Evolutionary conservation across 164 flowering plant species (phyloP).

Genomic region (Platanus orientalis): DNA sequence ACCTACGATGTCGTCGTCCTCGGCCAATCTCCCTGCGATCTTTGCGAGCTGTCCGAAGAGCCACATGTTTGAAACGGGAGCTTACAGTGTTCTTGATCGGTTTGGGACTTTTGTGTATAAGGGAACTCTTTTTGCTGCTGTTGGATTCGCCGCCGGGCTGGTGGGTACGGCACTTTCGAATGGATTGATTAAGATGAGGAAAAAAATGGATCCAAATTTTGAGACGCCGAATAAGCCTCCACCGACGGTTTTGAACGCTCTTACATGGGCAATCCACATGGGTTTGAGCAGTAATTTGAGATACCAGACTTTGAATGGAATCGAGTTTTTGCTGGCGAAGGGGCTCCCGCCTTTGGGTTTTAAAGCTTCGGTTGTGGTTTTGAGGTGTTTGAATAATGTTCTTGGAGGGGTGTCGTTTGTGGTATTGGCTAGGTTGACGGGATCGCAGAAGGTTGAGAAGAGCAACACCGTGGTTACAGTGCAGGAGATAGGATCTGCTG

Average conservation of each 20-base stretch:
- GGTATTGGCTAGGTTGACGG: no score
- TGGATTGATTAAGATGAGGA: slow-evolving; percentile 70
- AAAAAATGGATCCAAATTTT: slow-evolving; percentile 88
- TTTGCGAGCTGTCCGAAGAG: slow-evolving; percentile 72
- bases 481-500: no score
- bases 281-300: slow-evolving; percentile 66
- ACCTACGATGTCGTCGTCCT: slow-evolving; percentile 42
- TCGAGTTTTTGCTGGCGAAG: background rate
- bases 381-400: no score
- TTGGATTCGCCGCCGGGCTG: no score
- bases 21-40: slow-evolving; percentile 40
- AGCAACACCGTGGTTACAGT: no score
- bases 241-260: no score
- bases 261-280: slow-evolving; percentile 91
- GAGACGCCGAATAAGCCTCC: no score
- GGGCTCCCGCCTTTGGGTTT: background rate
- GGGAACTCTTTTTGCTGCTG: slow-evolving; percentile 68
- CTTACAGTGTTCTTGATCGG: slow-evolving; percentile 40
- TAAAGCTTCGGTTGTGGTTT: background rate
- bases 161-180: slow-evolving; percentile 85
- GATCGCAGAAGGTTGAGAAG: no score
- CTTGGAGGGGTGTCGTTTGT: no score
- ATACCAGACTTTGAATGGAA: no score
- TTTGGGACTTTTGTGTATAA: slow-evolving; percentile 82
- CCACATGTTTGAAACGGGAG: slow-evolving; percentile 90